Conservation (phyloP, 768 basidiomycete genomes). For the Podaxis rugospora region DNA sequence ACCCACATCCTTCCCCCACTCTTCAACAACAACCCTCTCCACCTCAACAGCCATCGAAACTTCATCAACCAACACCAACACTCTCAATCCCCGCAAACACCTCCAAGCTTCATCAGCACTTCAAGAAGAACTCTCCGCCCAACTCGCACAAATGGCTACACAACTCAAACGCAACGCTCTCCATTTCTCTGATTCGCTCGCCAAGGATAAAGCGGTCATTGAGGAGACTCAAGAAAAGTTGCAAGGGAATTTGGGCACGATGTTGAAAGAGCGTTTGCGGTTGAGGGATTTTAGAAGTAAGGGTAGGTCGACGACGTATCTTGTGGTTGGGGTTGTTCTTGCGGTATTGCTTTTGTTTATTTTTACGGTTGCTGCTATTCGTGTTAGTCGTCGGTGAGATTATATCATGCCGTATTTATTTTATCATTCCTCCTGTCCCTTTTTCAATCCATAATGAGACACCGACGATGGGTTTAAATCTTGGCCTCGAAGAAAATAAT, state of each 20-base stretch:
- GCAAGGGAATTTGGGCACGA: conserved; percentile 64
- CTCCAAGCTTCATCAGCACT: conserved; percentile 51
- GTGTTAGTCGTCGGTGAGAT: conserved; percentile 29
- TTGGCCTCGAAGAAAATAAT: too few species aligned
- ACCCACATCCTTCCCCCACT: conserved; percentile 11
- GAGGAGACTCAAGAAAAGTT: conserved; percentile 66
- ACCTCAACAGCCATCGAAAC: conserved; percentile 29
- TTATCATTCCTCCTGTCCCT: too few species aligned
- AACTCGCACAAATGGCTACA: conserved; percentile 81
- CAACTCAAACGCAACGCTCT: conserved; percentile 83
- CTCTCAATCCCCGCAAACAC: conserved; percentile 5
- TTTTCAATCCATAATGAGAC: too few species aligned
- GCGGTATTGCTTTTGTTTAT: conserved; percentile 67
- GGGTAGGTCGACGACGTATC: conserved; percentile 68
- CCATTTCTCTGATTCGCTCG: conserved; percentile 70
- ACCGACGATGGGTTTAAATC: too few species aligned
- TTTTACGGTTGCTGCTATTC: conserved; percentile 69
- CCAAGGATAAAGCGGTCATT: conserved; percentile 70
- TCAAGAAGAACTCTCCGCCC: conserved; percentile 70
- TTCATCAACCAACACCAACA: conserved; percentile 19
- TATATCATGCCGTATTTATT: too few species aligned
- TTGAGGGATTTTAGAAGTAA: conserved; percentile 60
- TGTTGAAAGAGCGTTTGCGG: conserved; percentile 60
- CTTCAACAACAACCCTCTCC: conserved; percentile 15
- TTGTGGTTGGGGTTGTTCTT: conserved; percentile 59